Evolutionary conservation across 257 asterid species (phyloP), one percentile per base, ranked within the genome.

Genomic region (Ajuga chamaepitys): DNA sequence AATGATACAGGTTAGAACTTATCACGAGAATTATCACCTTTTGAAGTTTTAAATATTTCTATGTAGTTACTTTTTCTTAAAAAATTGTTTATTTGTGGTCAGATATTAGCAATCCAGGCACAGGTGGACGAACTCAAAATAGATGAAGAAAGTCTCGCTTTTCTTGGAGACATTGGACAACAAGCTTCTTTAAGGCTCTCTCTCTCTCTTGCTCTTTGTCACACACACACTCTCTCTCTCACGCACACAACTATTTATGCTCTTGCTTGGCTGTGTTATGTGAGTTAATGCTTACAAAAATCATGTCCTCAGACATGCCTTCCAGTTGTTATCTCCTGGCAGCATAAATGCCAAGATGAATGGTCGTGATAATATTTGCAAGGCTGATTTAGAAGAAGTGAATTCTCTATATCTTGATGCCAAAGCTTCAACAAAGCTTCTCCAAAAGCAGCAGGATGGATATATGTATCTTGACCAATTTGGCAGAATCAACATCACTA

Each of bases 381-480:
- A 87, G 98, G 94, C 83, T 63, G 98, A 89, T 77, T 96, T 93
- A 5, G 96, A 89, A 68, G 98, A 93, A 82, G 97, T 93, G 58
- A 70, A 25, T 45, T 58, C 87, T 25, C 95, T 93, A 3, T 93
- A 89, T 74, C 80, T 87, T 68, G 95, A 93, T 35, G 98, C 97
- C 0, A 90, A 88, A 64, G 86, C 96, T 45, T 90, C 96, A 1
- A 96, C 89, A 6, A 81, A 69, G 76, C 97, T 90, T 70, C 97
- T 88, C 60, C 97, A 90, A 64, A 95, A 87, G 86, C 96, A 93
- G 71, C 97, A 93, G 67, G 97, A 91, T 66, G 80, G 93, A 78
- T 93, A 93, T 74, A 93, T 93, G 60, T 85, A 95, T 1, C n/a
- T n/a, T n/a, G n/a, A n/a, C n/a, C n/a, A n/a, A n/a, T n/a, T n/a